phyloP scores from a whole-genome alignment of 2,329 filamentous ascomycete species.

The Pseudocercospora musae region DNA sequence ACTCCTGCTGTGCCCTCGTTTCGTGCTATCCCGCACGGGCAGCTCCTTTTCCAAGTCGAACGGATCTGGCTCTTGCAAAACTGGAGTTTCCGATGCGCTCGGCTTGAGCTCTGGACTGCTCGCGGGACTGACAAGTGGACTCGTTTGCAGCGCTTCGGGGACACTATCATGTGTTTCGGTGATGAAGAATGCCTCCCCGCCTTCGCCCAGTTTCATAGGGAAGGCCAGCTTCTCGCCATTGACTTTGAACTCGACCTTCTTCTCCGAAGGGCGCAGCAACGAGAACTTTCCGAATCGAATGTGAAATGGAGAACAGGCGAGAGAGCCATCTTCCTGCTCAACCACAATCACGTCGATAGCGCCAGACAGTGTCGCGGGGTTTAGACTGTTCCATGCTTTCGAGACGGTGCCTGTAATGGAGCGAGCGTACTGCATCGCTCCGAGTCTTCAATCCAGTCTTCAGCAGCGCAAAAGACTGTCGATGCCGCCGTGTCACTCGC shows the following conservation, averaged over 20 bases:
- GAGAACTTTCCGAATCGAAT: constrained; percentile 99
- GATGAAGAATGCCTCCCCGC: constrained; percentile 97
- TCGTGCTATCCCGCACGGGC: neutral
- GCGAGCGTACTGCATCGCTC: constrained; percentile 89
- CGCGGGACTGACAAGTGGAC: constrained; percentile 86
- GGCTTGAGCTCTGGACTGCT: constrained; percentile 69
- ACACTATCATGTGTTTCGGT: constrained; percentile 93
- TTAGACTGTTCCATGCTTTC: constrained; percentile 99
- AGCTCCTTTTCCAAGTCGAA: constrained; percentile 58
- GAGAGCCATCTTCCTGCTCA: constrained; percentile 82
- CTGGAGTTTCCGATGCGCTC: constrained; percentile 40
- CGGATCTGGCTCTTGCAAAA: constrained; percentile 66
- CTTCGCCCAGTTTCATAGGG: constrained; percentile 97
- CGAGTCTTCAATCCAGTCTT: neutral
- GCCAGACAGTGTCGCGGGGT: constrained; percentile 92
- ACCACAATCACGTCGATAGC: constrained; percentile 99
- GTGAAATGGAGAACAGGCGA: constrained; percentile 95
- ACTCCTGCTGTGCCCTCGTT: constrained; percentile 26
- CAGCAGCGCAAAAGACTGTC: neutral
- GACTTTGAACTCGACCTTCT: constrained; percentile 97
- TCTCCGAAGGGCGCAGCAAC: constrained; percentile 87
- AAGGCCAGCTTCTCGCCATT: constrained; percentile 90
- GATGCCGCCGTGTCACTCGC: neutral
- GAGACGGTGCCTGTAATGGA: constrained; percentile 93
- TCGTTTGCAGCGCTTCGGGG: constrained; percentile 90